Evolutionary conservation across 176 grass and related monocot species (phyloP), one percentile per base, ranked within the genome.

Genomic region (Guadua angustifolia): DNA sequence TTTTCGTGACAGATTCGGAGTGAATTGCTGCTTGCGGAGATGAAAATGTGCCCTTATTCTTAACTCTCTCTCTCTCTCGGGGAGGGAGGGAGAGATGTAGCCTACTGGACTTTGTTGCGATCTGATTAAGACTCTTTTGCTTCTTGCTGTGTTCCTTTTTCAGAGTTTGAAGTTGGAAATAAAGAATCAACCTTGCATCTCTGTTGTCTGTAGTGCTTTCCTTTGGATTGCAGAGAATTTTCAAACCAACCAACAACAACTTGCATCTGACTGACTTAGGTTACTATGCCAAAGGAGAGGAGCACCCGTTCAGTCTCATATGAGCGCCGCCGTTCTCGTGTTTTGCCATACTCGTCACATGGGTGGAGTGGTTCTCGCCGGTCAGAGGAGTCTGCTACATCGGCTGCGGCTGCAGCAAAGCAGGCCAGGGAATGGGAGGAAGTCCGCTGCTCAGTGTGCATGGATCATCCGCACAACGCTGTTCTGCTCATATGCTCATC

Each of bases 381-480:
- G 69, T 58, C 85, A 18, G 69, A 66, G 38, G 84, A 80, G 26
- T 17, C 74, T 17, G 64, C 66, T 0, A 75, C 52, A 0, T 69
- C 69, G 0, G 79, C 71, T 3, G 77, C 14, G 0, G 78, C 71
- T 0, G 76, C 66, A 1, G 74, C 81, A 13, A 94, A 88, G 70
- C 78, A 91, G 58, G 39, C 71, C 33, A 47, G 86, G 4, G 84
- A 93, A 70, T 97, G 95, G 95, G 92, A 93, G 53, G 90, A 94
- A 19, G 88, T 91, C 11, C 82, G 78, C 21, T 97, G 92, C 82
- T 87, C 88, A 26, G 95, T 97, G 40, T 97, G 95, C 82, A 94
- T 97, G 95, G 95, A 97, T 36, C 92, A 97, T 53, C 95, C 95
- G 3, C 95, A 97, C 88, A 94, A 94, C 5, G 88, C 95, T 1